A percentile compares a stretch with the other conserved stretches of the same genome.
Conservation (phyloP, 257 asterid genomes). For the Fraxinus americana region DNA sequence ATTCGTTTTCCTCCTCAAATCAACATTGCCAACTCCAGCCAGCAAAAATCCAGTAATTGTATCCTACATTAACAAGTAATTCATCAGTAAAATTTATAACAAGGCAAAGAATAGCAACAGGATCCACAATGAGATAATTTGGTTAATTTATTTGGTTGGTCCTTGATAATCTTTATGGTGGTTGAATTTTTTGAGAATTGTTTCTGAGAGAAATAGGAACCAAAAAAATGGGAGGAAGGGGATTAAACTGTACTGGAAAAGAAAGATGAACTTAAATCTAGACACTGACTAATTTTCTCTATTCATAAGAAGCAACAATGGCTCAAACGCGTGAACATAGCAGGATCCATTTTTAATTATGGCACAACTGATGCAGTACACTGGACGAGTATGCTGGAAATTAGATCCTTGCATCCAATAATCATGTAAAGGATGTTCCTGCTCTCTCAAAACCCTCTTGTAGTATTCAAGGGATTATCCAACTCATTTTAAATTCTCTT, state of each 20-base stretch:
- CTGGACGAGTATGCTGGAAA: background rate
- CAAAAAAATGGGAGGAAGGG: background rate
- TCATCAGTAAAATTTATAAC: conserved; percentile 20
- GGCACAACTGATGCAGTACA: background rate
- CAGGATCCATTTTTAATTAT: background rate
- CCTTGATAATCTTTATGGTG: background rate
- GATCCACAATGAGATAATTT: too few species aligned
- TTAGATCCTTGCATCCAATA: too few species aligned
- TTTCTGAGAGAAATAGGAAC: background rate
- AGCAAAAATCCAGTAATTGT: conserved; percentile 88
- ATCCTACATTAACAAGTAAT: conserved; percentile 53
- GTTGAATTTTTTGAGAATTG: background rate
- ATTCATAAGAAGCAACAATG: background rate
- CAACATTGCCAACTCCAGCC: conserved; percentile 99
- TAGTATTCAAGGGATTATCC: too few species aligned
- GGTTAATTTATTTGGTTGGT: too few species aligned
- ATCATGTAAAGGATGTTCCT: too few species aligned
- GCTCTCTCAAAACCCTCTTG: too few species aligned
- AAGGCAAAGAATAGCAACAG: background rate
- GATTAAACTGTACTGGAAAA: background rate
- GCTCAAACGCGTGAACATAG: background rate
- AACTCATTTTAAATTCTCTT: too few species aligned
- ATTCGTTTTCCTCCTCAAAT: conserved; percentile 88
- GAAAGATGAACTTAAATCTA: background rate
- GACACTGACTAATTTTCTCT: background rate